A percentile compares a stretch with the other conserved stretches of the same genome.
Evolutionary conservation across 768 basidiomycete species (phyloP).

Genomic region (Tricholoma sp.): DNA sequence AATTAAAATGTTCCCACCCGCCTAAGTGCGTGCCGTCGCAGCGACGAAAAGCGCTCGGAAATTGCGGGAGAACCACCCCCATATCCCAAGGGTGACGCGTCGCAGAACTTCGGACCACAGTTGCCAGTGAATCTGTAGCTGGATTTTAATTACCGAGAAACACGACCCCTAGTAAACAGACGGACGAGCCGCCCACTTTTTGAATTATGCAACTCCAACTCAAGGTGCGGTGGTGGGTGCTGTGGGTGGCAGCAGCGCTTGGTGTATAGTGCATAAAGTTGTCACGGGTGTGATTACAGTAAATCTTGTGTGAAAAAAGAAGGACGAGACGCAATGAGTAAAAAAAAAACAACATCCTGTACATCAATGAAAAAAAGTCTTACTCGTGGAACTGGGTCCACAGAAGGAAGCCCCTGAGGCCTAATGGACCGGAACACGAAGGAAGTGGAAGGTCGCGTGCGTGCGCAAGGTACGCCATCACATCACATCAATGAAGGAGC

Average conservation of each 20-base stretch:
- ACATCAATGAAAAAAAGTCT: background rate
- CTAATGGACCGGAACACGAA: constrained; percentile 2
- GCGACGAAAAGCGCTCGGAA: background rate
- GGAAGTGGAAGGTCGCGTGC: background rate
- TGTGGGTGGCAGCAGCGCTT: too few species aligned
- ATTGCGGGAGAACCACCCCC: background rate
- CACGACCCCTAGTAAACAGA: background rate
- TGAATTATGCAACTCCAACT: background rate
- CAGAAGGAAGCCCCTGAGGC: constrained; percentile 1
- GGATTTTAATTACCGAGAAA: constrained; percentile 1
- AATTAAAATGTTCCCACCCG: background rate
- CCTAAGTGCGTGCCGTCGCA: background rate
- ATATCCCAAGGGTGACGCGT: background rate
- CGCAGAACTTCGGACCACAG: too few species aligned
- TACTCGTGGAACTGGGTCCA: background rate
- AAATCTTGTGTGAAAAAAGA: background rate
- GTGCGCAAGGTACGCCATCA: background rate
- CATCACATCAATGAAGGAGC: constrained; percentile 1
- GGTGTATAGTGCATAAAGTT: background rate
- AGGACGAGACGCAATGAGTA: background rate
- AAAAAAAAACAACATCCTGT: background rate
- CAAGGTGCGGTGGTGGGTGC: background rate
- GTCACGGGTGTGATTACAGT: background rate
- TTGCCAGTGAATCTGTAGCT: background rate
- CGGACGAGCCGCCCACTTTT: background rate